Conservation (phyloP, 2,329 filamentous ascomycete genomes). For the Penicillium concentricum region DNA sequence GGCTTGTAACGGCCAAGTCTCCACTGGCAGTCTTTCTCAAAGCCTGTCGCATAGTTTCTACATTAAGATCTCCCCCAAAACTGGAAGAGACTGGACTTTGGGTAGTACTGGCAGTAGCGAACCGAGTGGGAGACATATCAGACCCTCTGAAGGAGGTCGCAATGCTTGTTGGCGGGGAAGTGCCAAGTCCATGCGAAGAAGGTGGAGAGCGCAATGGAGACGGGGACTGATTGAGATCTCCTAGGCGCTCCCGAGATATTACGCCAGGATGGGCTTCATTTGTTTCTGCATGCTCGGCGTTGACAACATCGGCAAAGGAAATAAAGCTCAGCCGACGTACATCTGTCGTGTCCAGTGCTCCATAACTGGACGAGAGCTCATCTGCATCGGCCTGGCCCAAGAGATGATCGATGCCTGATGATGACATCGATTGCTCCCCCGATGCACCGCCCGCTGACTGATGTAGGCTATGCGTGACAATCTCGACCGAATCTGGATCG, state of each 20-base stretch:
- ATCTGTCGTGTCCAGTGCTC: slow-evolving; percentile 72
- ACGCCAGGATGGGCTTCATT: slow-evolving; percentile 27
- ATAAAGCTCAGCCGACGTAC: slow-evolving; percentile 88
- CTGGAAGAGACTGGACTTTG: slow-evolving; percentile 52
- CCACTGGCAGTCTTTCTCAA: slow-evolving; percentile 80
- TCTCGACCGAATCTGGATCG: slow-evolving; percentile 86
- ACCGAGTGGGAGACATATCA: slow-evolving; percentile 65
- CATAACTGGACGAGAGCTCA: slow-evolving; percentile 72
- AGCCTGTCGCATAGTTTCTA: slow-evolving; percentile 93
- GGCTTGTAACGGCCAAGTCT: slow-evolving; percentile 58
- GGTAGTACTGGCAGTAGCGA: slow-evolving; percentile 58
- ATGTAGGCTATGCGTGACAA: slow-evolving; percentile 81
- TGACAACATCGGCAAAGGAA: slow-evolving; percentile 93
- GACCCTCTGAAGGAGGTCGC: slow-evolving; percentile 70
- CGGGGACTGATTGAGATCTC: slow-evolving; percentile 62
- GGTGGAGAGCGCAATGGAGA: slow-evolving; percentile 78
- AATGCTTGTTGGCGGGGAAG: slow-evolving; percentile 74
- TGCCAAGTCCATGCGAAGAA: slow-evolving; percentile 66
- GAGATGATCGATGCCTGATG: slow-evolving; percentile 49
- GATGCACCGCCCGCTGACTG: slow-evolving; percentile 63
- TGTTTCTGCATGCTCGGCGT: slow-evolving; percentile 59
- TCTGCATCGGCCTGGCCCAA: slow-evolving; percentile 44
- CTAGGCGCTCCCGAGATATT: slow-evolving; percentile 16
- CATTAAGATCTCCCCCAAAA: slow-evolving; percentile 69
- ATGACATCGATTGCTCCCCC: slow-evolving; percentile 36